Percentiles rank a stretch among this genome's conserved stretches.
Evolutionary conservation across 169 alveolate genomes (phyloP).

Genomic region (Eimeria sp.): DNA sequence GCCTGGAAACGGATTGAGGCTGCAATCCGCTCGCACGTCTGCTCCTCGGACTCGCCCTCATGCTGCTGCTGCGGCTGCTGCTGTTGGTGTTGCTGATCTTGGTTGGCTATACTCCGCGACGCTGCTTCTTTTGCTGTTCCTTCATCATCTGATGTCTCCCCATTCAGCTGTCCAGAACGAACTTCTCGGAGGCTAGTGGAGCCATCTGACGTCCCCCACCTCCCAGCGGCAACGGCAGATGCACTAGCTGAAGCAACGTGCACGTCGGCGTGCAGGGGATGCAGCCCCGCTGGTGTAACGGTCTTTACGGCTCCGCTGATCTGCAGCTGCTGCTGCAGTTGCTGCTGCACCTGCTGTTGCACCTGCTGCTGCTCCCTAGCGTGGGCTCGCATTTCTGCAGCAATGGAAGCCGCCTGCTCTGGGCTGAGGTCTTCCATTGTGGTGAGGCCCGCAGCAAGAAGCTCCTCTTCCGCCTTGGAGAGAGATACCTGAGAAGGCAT

Average conservation of each 20-base stretch:
- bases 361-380: constrained; percentile 59
- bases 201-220: neutral
- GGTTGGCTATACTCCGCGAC: neutral
- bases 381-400: constrained; percentile 56
- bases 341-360: constrained; percentile 59
- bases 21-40: constrained; percentile 59
- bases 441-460: constrained; percentile 42
- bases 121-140: neutral
- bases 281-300: constrained; percentile 16
- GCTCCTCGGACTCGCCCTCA: constrained; percentile 57
- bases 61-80: constrained; percentile 30
- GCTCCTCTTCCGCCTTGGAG: constrained; percentile 35
- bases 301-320: constrained; percentile 14
- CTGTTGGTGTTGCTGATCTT: neutral
- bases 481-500: neutral
- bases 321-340: constrained; percentile 61
- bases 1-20: constrained; percentile 68
- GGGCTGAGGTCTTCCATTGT: constrained; percentile 65
- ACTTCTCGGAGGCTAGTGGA: neutral
- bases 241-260: neutral
- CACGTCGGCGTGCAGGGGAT: constrained; percentile 28
- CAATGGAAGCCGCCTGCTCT: constrained; percentile 43
- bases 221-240: neutral
- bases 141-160: constrained; percentile 58
- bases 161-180: constrained; percentile 30